Evolutionary conservation across 2,329 filamentous ascomycete genomes (phyloP).

Genomic region (Curvularia lunata): DNA sequence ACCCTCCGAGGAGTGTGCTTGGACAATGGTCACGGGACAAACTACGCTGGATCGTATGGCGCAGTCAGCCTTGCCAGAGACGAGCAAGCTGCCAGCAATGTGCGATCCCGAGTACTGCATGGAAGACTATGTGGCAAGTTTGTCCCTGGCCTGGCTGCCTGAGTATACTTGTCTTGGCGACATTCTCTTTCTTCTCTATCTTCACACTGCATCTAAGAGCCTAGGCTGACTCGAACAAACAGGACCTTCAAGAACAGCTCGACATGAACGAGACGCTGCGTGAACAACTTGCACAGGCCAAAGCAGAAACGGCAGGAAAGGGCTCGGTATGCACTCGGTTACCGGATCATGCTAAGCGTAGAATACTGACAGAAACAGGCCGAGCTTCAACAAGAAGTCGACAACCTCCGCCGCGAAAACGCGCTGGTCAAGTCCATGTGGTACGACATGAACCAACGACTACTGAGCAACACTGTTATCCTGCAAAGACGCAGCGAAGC

Average conservation of each 20-base stretch:
- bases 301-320: slow-evolving; percentile 45
- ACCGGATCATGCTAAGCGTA: not conserved
- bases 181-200: slow-evolving; percentile 6
- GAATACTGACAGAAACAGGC: slow-evolving; percentile 21
- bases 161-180: slow-evolving; percentile 34
- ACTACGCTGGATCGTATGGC: slow-evolving; percentile 35
- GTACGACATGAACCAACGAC: slow-evolving; percentile 78
- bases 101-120: slow-evolving; percentile 27
- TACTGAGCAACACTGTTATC: slow-evolving; percentile 84
- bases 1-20: slow-evolving; percentile 28
- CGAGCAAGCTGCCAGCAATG: slow-evolving; percentile 22
- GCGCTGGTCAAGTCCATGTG: slow-evolving; percentile 80
- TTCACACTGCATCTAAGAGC: not conserved
- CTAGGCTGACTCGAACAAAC: slow-evolving; percentile 20
- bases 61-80: slow-evolving; percentile 31
- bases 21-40: slow-evolving; percentile 32
- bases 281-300: slow-evolving; percentile 42
- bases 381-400: slow-evolving; percentile 58
- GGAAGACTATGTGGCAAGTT: slow-evolving; percentile 39
- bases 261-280: slow-evolving; percentile 32
- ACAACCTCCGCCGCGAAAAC: slow-evolving; percentile 78
- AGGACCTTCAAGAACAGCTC: slow-evolving; percentile 45
- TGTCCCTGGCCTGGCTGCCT: slow-evolving; percentile 35
- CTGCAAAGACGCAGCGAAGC: slow-evolving; percentile 76
- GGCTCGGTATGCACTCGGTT: slow-evolving; percentile 40